These are phyloP conservation scores for Olyra latifolia DNA, from an alignment of 176 grass and related monocot genomes.

Conservation along the genomic window DNA sequence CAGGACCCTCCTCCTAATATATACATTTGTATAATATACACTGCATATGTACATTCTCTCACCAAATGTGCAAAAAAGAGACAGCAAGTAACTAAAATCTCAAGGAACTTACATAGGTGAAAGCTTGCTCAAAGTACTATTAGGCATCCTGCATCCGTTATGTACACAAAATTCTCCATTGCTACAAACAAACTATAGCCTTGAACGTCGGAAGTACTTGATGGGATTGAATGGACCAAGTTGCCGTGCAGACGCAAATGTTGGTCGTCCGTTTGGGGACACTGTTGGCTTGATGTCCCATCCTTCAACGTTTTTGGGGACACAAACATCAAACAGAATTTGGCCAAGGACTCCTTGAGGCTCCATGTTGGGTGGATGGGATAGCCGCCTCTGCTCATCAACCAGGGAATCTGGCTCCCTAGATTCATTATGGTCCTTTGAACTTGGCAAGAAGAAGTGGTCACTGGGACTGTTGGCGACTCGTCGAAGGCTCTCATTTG, in stretches of 20 bases:
- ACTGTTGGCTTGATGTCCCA: slow-evolving; percentile 87
- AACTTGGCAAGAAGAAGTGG: slow-evolving; percentile 73
- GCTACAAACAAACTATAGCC: slow-evolving; percentile 55
- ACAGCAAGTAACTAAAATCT: slow-evolving; percentile 24
- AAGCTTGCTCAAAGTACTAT: slow-evolving; percentile 40
- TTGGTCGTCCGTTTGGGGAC: slow-evolving; percentile 58
- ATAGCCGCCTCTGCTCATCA: slow-evolving; percentile 50
- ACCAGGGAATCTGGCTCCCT: slow-evolving; percentile 56
- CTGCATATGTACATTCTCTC: slow-evolving; percentile 46
- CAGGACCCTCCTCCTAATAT: slow-evolving; percentile 29
- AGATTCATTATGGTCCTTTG: slow-evolving; percentile 47
- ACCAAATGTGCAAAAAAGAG: slow-evolving; percentile 39
- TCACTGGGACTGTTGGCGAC: slow-evolving; percentile 56
- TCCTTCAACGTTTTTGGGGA: slow-evolving; percentile 87
- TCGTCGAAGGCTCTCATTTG: slow-evolving; percentile 76
- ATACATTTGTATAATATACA: slow-evolving; percentile 45
- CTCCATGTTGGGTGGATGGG: slow-evolving; percentile 66
- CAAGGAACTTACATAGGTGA: slow-evolving; percentile 42
- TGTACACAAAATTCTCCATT: slow-evolving; percentile 65
- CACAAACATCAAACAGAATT: slow-evolving; percentile 84
- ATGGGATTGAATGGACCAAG: slow-evolving; percentile 77
- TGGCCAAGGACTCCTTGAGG: slow-evolving; percentile 88
- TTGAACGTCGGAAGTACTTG: slow-evolving; percentile 77
- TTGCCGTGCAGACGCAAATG: slow-evolving; percentile 42
- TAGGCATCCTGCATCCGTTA: slow-evolving; percentile 43